These are phyloP conservation scores for Elsinoe fawcettii DNA, from an alignment of 2,329 filamentous ascomycete species.

Conservation along the genomic window DNA sequence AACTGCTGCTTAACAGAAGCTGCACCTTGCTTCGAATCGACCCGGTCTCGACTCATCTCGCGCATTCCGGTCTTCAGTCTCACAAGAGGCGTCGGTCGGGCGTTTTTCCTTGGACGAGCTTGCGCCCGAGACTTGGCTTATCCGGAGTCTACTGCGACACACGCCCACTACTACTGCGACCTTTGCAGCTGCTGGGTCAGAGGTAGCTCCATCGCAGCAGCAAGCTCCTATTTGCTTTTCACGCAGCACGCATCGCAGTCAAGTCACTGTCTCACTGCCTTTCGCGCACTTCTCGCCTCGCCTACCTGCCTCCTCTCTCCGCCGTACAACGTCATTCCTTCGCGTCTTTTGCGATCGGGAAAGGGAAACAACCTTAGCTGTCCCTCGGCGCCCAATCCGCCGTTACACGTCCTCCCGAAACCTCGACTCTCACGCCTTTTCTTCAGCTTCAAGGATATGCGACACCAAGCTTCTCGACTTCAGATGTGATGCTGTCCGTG, in stretches of 20 bases:
- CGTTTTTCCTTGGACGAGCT: neutral
- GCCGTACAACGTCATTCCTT: conserved; percentile 14
- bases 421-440: neutral
- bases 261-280: neutral
- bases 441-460: conserved; percentile 2
- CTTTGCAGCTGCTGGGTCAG: conserved; percentile 6
- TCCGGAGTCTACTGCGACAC: conserved; percentile 8
- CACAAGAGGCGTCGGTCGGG: neutral
- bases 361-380: conserved; percentile 1
- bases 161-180: neutral
- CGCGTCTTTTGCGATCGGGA: neutral
- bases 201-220: neutral
- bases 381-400: conserved; percentile 8
- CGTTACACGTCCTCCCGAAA: neutral
- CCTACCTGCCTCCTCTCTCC: too few relatives aligned
- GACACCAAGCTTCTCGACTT: neutral
- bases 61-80: neutral
- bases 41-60: neutral
- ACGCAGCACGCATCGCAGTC: neutral
- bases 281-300: neutral
- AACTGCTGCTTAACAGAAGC: neutral
- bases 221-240: neutral
- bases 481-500: conserved; percentile 33
- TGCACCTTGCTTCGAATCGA: conserved; percentile 3
- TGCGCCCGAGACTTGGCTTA: neutral